Base-by-base conservation (phyloP, 495 filamentous ascomycete species). In the Penicillium cinerascens region DNA sequence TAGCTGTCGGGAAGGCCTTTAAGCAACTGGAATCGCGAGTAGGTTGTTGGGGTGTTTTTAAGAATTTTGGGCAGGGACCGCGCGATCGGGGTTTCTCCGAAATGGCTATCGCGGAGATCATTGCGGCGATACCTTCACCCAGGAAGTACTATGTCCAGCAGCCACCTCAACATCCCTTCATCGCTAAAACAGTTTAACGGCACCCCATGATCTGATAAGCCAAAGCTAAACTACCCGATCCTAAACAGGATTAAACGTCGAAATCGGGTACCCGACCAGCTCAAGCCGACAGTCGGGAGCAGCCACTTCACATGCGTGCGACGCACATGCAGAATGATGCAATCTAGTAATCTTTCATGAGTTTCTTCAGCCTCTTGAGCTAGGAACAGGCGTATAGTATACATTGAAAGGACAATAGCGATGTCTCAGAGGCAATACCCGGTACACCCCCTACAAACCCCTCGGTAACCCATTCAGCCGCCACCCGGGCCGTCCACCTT, bases 391-490 rank as follows among this genome's bases (percentile, higher is more conserved):
- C 11, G 10, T 11, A 13, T 10, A 15, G 4, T 11, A 15, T 33
- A 33, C 29, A 3, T 3, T 33, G 2, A 4, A 10, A 33, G 1
- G 11, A 13, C 29, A 11, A 33, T 20, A 26, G 38, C 13, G 45
- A 48, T 36, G 26, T 16, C 9, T 25, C 2, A 1, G 27, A 44
- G 15, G 15, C 22, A 3, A 42, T 40, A 18, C 20, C 13, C 37
- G 37, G n/a, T 17, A 23, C 6, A 16, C 42, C 27, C n/a, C 37
- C 16, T 7, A 39, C 22, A 13, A 17, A 16, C 29, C 29, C 10
- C 11, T 52, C 47, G 59, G 62, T 51, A 65, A 59, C 63, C 57
- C 48, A 56, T 65, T 57, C 56, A 47, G 57, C 62, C 61, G 61
- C 43, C 41, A 26, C 41, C 26, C 44, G 44, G 44, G 37, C 18